phyloP scores from a whole-genome alignment of 2,329 filamentous ascomycete genomes.

The Pleurostoma richardsiae region DNA sequence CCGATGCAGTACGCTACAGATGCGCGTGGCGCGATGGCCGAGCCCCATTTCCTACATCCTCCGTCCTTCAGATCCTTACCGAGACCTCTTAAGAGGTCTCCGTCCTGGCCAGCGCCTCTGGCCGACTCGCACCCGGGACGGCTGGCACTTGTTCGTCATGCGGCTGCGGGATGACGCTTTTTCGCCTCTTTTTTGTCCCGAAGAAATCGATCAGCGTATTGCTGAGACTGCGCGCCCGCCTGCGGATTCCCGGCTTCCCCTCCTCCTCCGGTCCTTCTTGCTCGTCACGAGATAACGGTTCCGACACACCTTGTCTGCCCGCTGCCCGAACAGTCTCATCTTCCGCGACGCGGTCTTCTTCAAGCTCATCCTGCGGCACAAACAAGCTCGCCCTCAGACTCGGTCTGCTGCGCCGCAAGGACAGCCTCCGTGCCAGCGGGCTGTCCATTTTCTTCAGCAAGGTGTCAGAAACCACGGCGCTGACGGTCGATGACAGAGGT shows the following conservation, averaged over 20 bases:
- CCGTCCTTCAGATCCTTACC: no score
- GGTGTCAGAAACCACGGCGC: constrained; percentile 51
- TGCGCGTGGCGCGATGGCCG: no score
- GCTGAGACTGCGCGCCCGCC: constrained; percentile 10
- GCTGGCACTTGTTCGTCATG: no score
- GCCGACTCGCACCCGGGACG: no score
- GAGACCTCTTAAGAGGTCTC: no score
- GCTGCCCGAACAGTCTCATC: constrained; percentile 7
- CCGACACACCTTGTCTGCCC: constrained; percentile 1
- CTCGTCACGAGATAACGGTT: not conserved
- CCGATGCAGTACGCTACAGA: no score
- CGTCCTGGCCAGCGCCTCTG: no score
- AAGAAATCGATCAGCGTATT: constrained; percentile 9
- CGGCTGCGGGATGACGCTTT: no score
- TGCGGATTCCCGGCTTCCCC: constrained; percentile 5
- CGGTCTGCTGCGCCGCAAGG: constrained; percentile 40
- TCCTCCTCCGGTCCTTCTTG: not conserved
- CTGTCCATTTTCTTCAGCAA: constrained; percentile 41
- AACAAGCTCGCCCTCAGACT: constrained; percentile 51
- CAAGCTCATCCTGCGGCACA: constrained; percentile 39
- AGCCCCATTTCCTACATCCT: no score
- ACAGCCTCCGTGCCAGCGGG: constrained; percentile 32
- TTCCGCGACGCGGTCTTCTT: constrained; percentile 12
- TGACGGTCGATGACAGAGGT: constrained; percentile 54
- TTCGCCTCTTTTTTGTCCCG: constrained; percentile 3